phyloP scores from a whole-genome alignment of 495 filamentous ascomycete genomes.

The Oidiodendron maius region DNA sequence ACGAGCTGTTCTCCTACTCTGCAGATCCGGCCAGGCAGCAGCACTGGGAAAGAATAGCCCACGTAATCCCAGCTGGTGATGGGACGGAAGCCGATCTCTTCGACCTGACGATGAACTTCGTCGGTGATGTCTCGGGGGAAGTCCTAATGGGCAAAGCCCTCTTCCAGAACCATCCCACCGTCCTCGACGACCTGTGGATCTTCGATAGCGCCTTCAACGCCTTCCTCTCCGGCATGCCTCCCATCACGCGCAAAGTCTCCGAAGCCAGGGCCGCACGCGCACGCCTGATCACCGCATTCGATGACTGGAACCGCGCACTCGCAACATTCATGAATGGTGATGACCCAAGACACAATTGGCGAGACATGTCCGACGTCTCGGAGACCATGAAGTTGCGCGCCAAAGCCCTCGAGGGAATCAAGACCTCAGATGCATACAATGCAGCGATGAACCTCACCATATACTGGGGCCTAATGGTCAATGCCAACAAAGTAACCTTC shows the following conservation, averaged over 20 bases:
- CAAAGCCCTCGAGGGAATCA: not conserved
- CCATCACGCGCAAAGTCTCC: too few species aligned
- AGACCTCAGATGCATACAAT: not conserved
- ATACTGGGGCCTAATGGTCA: conserved; percentile 2
- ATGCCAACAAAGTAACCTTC: conserved; percentile 5
- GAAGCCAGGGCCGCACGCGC: not conserved
- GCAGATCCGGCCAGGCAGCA: not conserved
- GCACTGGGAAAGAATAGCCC: not conserved
- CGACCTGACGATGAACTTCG: not conserved
- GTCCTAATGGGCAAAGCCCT: not conserved
- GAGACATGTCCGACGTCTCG: not conserved
- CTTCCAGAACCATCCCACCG: not conserved
- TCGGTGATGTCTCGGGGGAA: not conserved
- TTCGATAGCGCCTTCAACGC: not conserved
- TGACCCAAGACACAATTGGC: not conserved
- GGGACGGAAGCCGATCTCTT: not conserved
- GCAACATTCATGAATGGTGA: not conserved
- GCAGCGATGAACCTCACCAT: not conserved
- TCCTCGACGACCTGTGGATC: not conserved
- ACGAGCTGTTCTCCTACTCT: conserved; percentile 9
- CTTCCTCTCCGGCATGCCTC: not conserved
- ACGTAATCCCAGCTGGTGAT: not conserved
- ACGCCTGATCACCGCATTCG: not conserved
- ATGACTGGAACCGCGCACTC: not conserved
- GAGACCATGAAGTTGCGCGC: conserved; percentile 4